Conservation (phyloP, 2,329 filamentous ascomycete species). For the Dactylellina parvicollis region DNA sequence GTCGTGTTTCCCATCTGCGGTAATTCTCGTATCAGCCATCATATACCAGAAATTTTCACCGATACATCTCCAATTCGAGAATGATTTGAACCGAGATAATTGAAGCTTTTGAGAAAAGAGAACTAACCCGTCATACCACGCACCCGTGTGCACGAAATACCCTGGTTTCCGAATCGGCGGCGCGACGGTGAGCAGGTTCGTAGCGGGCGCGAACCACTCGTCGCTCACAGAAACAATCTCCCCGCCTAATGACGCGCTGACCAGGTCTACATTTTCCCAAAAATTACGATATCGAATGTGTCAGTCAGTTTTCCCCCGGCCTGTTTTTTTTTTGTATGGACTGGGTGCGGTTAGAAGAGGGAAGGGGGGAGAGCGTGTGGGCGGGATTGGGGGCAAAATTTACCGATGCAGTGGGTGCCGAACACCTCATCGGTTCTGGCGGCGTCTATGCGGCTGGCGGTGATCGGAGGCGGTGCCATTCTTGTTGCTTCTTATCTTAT, state of each 20-base stretch:
- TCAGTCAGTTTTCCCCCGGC: conserved; percentile 10
- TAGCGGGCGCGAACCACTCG: conserved; percentile 74
- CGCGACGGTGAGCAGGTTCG: conserved; percentile 72
- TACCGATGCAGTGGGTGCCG: conserved; percentile 56
- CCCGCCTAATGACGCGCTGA: conserved; percentile 71
- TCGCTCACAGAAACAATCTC: conserved; percentile 74
- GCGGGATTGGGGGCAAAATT: too few species aligned
- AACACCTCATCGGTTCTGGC: conserved; percentile 56
- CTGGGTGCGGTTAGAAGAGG: background rate
- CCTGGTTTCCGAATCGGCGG: conserved; percentile 71
- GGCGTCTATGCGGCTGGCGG: conserved; percentile 54
- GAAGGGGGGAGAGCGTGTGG: background rate
- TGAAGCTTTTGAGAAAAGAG: too few species aligned
- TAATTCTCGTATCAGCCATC: conserved; percentile 5
- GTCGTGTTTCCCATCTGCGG: conserved; percentile 67
- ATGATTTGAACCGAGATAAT: background rate
- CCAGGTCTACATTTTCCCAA: too few species aligned
- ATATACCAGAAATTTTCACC: too few species aligned
- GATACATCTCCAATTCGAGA: background rate
- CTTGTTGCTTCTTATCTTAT: conserved; percentile 1
- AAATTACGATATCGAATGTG: conserved; percentile 18
- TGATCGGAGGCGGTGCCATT: background rate
- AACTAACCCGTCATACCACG: conserved; percentile 75
- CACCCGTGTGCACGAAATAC: conserved; percentile 75
- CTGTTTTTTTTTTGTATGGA: background rate